Percentiles rank a stretch among this genome's conserved stretches.
Conservation (phyloP, 2,329 filamentous ascomycete species). For the Cyphellophora attinorum region DNA sequence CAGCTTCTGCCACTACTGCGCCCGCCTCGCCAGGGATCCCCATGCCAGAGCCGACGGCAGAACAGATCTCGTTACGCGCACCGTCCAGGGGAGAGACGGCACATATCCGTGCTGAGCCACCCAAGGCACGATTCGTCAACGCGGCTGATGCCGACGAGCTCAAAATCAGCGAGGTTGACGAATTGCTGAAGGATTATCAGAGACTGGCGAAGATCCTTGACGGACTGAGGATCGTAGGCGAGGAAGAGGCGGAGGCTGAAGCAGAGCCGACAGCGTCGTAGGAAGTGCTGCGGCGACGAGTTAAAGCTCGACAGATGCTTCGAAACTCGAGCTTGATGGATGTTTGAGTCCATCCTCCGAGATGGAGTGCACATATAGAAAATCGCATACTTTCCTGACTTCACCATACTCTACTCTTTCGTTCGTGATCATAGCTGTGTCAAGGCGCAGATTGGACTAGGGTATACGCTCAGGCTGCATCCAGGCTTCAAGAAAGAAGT, state of each 20-base stretch:
- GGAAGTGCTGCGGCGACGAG: no score
- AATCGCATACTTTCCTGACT: no score
- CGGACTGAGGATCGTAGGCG: constrained; percentile 9
- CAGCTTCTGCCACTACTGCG: constrained; percentile 24
- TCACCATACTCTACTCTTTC: no score
- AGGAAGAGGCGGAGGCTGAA: constrained; percentile 4
- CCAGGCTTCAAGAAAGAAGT: no score
- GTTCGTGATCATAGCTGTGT: no score
- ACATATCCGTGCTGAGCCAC: constrained; percentile 37
- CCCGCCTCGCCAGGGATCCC: constrained; percentile 7
- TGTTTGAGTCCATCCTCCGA: no score
- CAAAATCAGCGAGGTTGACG: constrained; percentile 61
- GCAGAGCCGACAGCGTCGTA: background rate
- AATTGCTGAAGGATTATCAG: constrained; percentile 65
- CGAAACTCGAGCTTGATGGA: no score
- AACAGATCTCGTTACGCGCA: constrained; percentile 44
- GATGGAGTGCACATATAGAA: no score
- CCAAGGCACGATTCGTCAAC: constrained; percentile 65
- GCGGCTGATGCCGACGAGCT: constrained; percentile 61
- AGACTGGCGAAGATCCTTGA: constrained; percentile 44
- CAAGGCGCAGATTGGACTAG: no score
- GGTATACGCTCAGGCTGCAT: no score
- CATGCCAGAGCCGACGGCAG: constrained; percentile 24
- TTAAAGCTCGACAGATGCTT: no score
- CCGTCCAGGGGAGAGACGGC: constrained; percentile 38